Conservation (phyloP, 2,329 filamentous ascomycete genomes). For the Penicillium paneum region DNA sequence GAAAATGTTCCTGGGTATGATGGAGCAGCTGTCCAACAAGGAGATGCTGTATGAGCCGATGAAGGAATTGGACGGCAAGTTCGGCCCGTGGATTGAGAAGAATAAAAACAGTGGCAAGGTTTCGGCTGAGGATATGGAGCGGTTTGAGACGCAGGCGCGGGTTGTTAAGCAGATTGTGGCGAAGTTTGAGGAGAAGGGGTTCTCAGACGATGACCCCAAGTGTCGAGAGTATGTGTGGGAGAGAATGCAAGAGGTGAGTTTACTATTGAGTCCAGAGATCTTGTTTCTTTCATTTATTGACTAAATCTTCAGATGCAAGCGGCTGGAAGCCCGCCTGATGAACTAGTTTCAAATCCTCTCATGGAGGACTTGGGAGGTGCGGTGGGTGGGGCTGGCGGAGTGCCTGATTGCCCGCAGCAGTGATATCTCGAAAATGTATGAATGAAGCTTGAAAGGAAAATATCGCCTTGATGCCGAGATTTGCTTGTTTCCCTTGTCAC, state of each 20-base stretch:
- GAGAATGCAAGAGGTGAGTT: constrained; percentile 88
- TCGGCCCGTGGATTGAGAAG: constrained; percentile 80
- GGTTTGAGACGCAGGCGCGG: constrained; percentile 76
- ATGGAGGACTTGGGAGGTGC: constrained; percentile 72
- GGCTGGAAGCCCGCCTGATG: constrained; percentile 81
- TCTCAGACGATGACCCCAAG: constrained; percentile 74
- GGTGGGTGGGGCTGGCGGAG: constrained; percentile 57
- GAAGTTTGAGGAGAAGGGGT: constrained; percentile 79
- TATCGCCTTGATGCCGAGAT: not conserved
- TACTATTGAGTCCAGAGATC: not conserved
- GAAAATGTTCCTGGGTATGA: constrained; percentile 95
- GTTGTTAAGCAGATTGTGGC: constrained; percentile 82
- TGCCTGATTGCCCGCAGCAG: constrained; percentile 62
- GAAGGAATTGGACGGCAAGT: constrained; percentile 94
- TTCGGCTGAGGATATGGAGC: constrained; percentile 65
- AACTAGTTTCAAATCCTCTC: constrained; percentile 62
- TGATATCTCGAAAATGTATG: constrained; percentile 30
- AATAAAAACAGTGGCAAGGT: constrained; percentile 62
- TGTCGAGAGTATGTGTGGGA: constrained; percentile 94
- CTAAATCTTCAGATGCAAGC: constrained; percentile 80
- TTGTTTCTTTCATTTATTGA: constrained; percentile 7
- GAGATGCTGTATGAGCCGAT: constrained; percentile 98
- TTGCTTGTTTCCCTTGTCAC: not conserved
- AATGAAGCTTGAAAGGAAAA: not conserved
- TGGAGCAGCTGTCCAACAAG: constrained; percentile 98